These are phyloP conservation scores for Linum tenue DNA, from an alignment of 345 rosid genomes.

Conservation along the genomic window DNA sequence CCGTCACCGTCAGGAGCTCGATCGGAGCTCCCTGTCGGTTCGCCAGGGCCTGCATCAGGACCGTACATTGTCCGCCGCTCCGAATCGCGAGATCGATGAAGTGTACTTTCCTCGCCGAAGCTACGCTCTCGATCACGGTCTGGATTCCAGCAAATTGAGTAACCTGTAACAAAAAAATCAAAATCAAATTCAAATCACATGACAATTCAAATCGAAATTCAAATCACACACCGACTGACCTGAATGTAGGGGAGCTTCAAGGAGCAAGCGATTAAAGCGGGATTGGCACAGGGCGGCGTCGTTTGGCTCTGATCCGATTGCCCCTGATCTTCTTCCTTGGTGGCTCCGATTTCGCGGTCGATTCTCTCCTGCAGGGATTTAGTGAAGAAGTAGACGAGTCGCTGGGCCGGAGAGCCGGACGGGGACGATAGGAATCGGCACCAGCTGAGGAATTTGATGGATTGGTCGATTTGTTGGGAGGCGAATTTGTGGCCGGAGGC, in stretches of 20 bases:
- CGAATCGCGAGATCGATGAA: background rate
- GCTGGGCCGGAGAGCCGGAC: background rate
- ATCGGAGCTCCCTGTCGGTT: background rate
- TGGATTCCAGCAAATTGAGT: background rate
- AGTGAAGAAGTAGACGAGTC: constrained; percentile 1
- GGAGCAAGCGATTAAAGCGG: background rate
- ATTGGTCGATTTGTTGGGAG: background rate
- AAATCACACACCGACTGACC: background rate
- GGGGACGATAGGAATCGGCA: background rate
- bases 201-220: no score
- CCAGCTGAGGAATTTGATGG: background rate
- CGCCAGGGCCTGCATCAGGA: constrained; percentile 1
- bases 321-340: background rate
- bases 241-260: background rate
- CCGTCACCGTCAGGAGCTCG: constrained; percentile 1
- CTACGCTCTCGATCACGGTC: background rate
- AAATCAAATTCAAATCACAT: no score
- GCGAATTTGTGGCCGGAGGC: background rate
- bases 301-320: background rate
- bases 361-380: constrained; percentile 1
- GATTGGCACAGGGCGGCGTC: background rate
- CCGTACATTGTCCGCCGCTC: constrained; percentile 3
- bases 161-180: no score
- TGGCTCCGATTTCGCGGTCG: background rate
- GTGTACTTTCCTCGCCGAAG: background rate